These are phyloP conservation scores for Xerocomellus intermedius DNA, from an alignment of 768 basidiomycete species.

Conservation along the genomic window DNA sequence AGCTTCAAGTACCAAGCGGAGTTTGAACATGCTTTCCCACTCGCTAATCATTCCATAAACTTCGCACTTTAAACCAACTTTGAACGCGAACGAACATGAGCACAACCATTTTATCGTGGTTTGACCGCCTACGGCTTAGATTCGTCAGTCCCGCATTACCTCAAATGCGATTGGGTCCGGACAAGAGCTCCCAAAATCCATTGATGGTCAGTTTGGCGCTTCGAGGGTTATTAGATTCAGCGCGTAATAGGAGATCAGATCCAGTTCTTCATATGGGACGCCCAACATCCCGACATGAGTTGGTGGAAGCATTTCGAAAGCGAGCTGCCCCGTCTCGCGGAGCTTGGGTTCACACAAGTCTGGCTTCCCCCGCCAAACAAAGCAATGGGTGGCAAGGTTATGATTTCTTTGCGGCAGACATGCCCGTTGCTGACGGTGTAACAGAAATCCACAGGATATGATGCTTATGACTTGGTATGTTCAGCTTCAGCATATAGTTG, in stretches of 20 bases:
- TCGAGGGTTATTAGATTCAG: background rate
- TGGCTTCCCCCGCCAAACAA: constrained; percentile 88
- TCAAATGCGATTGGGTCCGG: constrained; percentile 61
- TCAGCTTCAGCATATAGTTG: no score
- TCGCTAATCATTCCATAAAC: no score
- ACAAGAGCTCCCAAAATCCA: constrained; percentile 49
- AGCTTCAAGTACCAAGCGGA: constrained; percentile 22
- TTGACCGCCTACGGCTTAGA: constrained; percentile 21
- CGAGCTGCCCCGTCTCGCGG: constrained; percentile 60
- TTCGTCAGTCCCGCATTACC: constrained; percentile 43
- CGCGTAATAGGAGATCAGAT: constrained; percentile 39
- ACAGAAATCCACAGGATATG: constrained; percentile 75
- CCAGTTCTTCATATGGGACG: constrained; percentile 87
- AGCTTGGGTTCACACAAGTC: constrained; percentile 73
- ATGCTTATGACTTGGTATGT: constrained; percentile 80
- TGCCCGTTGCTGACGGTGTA: constrained; percentile 7
- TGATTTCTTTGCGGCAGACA: background rate
- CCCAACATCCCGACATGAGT: constrained; percentile 51
- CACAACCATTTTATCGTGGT: constrained; percentile 17
- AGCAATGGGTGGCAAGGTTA: constrained; percentile 56
- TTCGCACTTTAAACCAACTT: no score
- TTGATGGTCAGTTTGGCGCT: constrained; percentile 54
- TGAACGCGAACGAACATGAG: constrained; percentile 7
- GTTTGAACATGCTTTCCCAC: constrained; percentile 15
- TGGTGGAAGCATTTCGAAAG: constrained; percentile 80